Evolutionary conservation across 2,329 filamentous ascomycete genomes (phyloP).

Genomic region (Aspergillus bombycis): DNA sequence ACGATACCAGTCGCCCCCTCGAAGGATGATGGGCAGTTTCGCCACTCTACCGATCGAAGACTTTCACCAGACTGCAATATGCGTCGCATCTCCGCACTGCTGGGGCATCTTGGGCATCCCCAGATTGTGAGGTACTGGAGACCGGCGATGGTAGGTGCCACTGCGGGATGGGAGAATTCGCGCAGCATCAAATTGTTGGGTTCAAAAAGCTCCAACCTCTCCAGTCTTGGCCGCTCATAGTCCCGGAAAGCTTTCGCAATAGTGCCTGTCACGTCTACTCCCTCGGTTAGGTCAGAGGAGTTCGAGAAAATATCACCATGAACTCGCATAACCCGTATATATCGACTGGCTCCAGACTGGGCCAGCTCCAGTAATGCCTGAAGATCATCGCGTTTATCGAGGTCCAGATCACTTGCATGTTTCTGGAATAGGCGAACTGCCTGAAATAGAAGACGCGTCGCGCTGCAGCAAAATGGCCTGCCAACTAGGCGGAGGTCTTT

Average conservation of each 20-base stretch:
- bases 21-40: not conserved
- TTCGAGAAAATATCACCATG: no score
- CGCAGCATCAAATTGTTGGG: not conserved
- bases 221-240: not conserved
- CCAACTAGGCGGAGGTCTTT: not conserved
- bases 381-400: not conserved
- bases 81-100: not conserved
- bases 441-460: not conserved
- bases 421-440: not conserved
- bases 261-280: not conserved
- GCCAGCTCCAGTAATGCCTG: not conserved
- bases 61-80: not conserved
- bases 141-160: not conserved
- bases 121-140: not conserved
- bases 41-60: not conserved
- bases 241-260: not conserved
- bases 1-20: not conserved
- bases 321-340: not conserved
- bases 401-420: no score
- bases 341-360: not conserved
- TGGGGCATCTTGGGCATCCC: not conserved
- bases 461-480: not conserved
- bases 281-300: no score
- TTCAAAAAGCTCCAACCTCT: not conserved
- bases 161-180: not conserved